Evolutionary conservation across 2,329 filamentous ascomycete genomes (phyloP), one percentile per base, ranked within the genome.

Genomic region (Cercospora nicotianae): DNA sequence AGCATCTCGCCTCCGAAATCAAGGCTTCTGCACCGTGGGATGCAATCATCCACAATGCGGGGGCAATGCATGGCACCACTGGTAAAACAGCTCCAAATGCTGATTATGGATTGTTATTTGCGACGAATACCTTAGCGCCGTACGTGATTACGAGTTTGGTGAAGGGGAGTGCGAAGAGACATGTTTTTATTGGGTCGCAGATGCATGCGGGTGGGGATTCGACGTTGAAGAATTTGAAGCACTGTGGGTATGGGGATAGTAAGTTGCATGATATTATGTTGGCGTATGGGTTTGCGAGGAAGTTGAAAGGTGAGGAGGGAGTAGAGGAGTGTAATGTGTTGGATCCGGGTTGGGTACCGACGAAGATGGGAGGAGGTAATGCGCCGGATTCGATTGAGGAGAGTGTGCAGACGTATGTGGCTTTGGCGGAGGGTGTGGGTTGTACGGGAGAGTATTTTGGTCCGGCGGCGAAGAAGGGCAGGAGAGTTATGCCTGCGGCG

Each of bases 341-440:
- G 36, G 65, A 67, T 53, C 65, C 65, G 6, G 65, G 65, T 6
- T 67, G 65, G 65, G 65, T 67, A 10, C 65, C 65, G n/a, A 67
- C 65, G 33, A 67, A 67, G 18, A 63, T 67, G 65, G 65, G 65
- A 3, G 65, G 65, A 18, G 39, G 45, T 5, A 30, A 36, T n/a
- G 65, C 65, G 5, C 36, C 65, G 10, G 65, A 63, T 42, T 53
- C 62, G 10, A 67, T 67, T 31, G 61, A 67, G 36, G 60, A 60
- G 51, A 63, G 59, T 10, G 60, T 67, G n/a, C 33, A 63, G 60
- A 67, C 65, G 3, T 67, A 67, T 33, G 60, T 67, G 31, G 65
- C 65, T 51, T 36, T 67, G 36, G 65, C 65, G 12, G 65, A 67
- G 51, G 65, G 65, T 2, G 39, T 67, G 33, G 60, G 53, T 8